Base-by-base conservation (phyloP, 345 rosid species). In the Sisymbrium altissimum region DNA sequence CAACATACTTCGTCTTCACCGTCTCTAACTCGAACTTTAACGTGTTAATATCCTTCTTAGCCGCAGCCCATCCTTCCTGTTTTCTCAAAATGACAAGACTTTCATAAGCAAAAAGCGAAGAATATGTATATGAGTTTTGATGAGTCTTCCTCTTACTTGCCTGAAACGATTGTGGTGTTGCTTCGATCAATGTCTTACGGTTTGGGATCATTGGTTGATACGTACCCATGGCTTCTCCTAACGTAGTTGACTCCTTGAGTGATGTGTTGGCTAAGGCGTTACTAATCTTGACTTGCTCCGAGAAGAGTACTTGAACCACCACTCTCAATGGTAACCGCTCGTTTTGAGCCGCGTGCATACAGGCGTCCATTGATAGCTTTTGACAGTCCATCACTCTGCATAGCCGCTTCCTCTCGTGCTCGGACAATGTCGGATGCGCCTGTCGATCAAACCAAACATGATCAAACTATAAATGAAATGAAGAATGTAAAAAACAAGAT, bases 331-430 rank as follows among this genome's bases (percentile, higher is more conserved):
- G 99, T 6, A 95, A 90, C 72, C 97, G 62, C 79, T 95, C 99
- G 66, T 95, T 95, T 66, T 91, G 99, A 1, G 99, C 99, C 2
- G 96, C 99, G 15, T 95, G 99, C 96, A 89, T 85, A 68, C 99
- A 89, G 1, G 99, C 99, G 44, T 95, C 99, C 44, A 95, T 86
- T 1, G 99, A 95, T 55, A 95, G 96, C 72, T 95, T 95, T 76
- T 92, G 99, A 80, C 97, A 91, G 79, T 95, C 97, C 97, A 95
- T 89, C 18, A 95, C 90, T 4, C 99, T 84, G 74, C 99, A 95
- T 35, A 95, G 81, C 9, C 97, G 80, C 80, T 95, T 95, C 85
- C 99, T 86, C 81, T 95, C 97, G 43, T 95, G 99, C 73, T 95
- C 99, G 0, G 97, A 85, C 15, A 95, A 82, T 17, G 96, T 87